phyloP scores from a whole-genome alignment of 2,329 filamentous ascomycete genomes.

The Verticillium longisporum region DNA sequence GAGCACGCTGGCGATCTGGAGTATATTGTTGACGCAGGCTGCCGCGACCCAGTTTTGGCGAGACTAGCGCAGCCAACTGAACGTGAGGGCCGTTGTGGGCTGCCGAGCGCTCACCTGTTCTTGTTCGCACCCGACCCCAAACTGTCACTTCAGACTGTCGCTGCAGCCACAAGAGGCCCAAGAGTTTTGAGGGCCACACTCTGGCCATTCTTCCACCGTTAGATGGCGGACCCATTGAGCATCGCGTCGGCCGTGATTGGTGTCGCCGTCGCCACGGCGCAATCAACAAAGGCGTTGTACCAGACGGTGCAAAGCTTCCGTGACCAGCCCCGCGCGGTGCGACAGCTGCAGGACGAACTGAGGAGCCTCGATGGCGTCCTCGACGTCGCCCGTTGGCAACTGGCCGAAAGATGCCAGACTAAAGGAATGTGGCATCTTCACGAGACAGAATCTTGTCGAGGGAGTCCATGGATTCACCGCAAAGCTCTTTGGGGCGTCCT shows the following conservation, averaged over 20 bases:
- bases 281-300: neutral
- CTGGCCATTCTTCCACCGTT: neutral
- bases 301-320: slow-evolving; percentile 2
- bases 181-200: no score
- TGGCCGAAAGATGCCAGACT: slow-evolving; percentile 33
- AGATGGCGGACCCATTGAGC: neutral
- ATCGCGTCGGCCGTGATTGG: neutral
- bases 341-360: slow-evolving; percentile 1
- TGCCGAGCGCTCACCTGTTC: no score
- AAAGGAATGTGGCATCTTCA: slow-evolving; percentile 28
- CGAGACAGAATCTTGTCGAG: slow-evolving; percentile 13
- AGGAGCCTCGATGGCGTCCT: slow-evolving; percentile 1
- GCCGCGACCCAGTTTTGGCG: no score
- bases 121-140: no score
- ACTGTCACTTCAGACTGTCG: no score
- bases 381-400: slow-evolving; percentile 17
- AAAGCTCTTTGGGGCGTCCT: slow-evolving; percentile 20
- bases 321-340: neutral
- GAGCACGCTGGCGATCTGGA: no score
- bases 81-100: no score
- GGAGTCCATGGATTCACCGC: slow-evolving; percentile 13
- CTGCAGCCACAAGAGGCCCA: no score
- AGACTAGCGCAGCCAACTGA: no score
- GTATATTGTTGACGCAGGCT: no score
- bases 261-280: neutral